Percentiles rank a stretch among this genome's conserved stretches.
These are phyloP conservation scores for Suillus alpinus DNA, from an alignment of 768 basidiomycete genomes.

Conservation along the genomic window DNA sequence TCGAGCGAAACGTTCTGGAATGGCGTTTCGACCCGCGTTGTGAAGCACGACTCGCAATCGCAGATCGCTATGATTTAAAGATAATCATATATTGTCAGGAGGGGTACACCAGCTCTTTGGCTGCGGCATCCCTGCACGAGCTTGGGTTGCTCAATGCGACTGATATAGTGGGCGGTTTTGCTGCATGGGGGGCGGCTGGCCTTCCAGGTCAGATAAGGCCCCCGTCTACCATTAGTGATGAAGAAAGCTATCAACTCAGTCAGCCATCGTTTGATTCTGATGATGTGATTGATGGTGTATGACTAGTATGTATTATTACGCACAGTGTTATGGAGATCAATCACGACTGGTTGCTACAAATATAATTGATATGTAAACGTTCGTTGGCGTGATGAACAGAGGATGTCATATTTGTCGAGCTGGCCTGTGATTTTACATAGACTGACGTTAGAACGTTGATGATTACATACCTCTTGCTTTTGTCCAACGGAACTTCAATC, in stretches of 20 bases:
- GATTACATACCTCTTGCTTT: not conserved
- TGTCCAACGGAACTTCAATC: not conserved
- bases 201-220: constrained; percentile 51
- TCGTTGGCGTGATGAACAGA: not conserved
- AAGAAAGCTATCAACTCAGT: constrained; percentile 30
- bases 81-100: constrained; percentile 77
- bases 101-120: constrained; percentile 70
- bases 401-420: not conserved
- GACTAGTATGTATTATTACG: not conserved
- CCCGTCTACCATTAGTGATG: constrained; percentile 26
- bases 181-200: constrained; percentile 67
- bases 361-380: not conserved
- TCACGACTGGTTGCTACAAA: not conserved
- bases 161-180: constrained; percentile 73
- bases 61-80: constrained; percentile 71
- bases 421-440: not conserved
- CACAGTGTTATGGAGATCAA: not conserved
- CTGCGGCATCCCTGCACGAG: constrained; percentile 65
- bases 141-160: constrained; percentile 73
- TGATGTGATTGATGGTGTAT: constrained; percentile 3
- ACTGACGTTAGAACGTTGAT: not conserved
- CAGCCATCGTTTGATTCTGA: constrained; percentile 25
- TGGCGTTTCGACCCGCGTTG: constrained; percentile 77
- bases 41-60: constrained; percentile 57
- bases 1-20: constrained; percentile 77